phyloP scores from a whole-genome alignment of 1,139 yeast species.

The Scheffersomyces stambukii region DNA sequence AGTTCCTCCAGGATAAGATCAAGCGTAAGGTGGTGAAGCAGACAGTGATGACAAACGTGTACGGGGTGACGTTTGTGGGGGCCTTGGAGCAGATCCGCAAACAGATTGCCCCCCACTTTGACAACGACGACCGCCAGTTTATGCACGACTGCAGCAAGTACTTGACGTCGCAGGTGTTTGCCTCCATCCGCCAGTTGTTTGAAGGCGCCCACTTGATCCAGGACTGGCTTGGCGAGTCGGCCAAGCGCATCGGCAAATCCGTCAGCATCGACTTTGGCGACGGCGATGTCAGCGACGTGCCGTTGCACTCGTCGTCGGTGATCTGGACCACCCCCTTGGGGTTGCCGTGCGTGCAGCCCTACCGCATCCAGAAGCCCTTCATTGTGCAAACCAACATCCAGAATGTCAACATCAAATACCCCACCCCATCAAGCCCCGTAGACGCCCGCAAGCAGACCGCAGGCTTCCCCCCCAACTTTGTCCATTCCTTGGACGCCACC shows the following conservation, averaged over 20 bases:
- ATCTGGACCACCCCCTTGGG: slow-evolving; percentile 98
- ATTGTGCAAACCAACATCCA: slow-evolving; percentile 78
- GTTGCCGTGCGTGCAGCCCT: slow-evolving; percentile 93
- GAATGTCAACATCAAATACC: slow-evolving; percentile 77
- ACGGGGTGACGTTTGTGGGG: slow-evolving; percentile 95
- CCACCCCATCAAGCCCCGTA: slow-evolving; percentile 76
- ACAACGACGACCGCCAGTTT: slow-evolving; percentile 36
- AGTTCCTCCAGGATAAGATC: slow-evolving; percentile 55
- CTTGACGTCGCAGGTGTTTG: slow-evolving; percentile 74
- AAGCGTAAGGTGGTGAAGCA: slow-evolving; percentile 90
- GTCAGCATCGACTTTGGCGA: slow-evolving; percentile 54
- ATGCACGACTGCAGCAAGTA: slow-evolving; percentile 53
- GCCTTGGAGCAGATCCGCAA: slow-evolving; percentile 84
- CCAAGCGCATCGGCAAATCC: slow-evolving; percentile 75
- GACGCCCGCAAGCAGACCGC: slow-evolving; percentile 85
- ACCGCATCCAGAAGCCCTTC: slow-evolving; percentile 62
- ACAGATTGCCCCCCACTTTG: slow-evolving; percentile 47
- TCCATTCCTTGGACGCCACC: slow-evolving; percentile 94
- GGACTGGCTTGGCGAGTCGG: slow-evolving; percentile 92
- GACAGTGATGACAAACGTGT: slow-evolving; percentile 97
- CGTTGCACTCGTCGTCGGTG: slow-evolving; percentile 83
- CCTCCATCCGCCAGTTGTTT: slow-evolving; percentile 79
- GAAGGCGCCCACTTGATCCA: slow-evolving; percentile 93
- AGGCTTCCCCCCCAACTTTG: slow-evolving; percentile 94
- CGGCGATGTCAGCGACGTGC: slow-evolving; percentile 16